Base-by-base conservation (phyloP, 805 yeast species). In the Candida andamanensis region DNA sequence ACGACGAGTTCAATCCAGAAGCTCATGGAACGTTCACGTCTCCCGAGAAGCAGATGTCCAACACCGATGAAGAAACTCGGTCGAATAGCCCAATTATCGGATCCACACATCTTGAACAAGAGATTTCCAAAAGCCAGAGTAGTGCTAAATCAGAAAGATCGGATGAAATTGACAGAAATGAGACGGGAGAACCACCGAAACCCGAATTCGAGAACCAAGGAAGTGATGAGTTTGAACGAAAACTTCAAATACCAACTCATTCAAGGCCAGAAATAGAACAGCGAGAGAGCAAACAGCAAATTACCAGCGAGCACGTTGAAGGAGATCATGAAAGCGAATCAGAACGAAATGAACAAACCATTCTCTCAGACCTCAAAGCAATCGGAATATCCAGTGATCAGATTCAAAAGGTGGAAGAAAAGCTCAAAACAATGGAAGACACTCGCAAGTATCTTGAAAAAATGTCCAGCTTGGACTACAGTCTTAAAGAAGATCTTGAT, bases 401-500 rank as follows among this genome's bases (percentile, higher is more conserved):
- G 11, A 8, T 13, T 7, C 8, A n/a, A 14, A 15, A 25, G 5
- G 6, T 15, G 6, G 18, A 5, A 8, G 27, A 40, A n/a, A 49
- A 39, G 24, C 28, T 59, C 8, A 32, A 32, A 20, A 51, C 49
- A 31, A 52, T 67, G 45, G 61, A 58, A 36, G 56, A 56, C 2
- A 56, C 70, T 4, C 53, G 65, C 4, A 49, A 50, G 12, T 65
- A 53, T 29, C 47, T 67, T 14, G 48, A 52, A 24, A 45, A 48
- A 15, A 41, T 67, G n/a, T 45, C 64, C 2, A 47, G 56, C 6
- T 55, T 68, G 0, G 52, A 51, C 6, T 63, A 62, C 39, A 63
- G 65, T 24, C 54, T 79, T 12, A 66, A 71, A 41, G 76, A 79
- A 40, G 94, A 83, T 48, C 50, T 63, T 24, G 85, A 79, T 36